Evolutionary conservation across 768 basidiomycete genomes (phyloP), one percentile per base, ranked within the genome.

Genomic region (Mycena leptocephala): DNA sequence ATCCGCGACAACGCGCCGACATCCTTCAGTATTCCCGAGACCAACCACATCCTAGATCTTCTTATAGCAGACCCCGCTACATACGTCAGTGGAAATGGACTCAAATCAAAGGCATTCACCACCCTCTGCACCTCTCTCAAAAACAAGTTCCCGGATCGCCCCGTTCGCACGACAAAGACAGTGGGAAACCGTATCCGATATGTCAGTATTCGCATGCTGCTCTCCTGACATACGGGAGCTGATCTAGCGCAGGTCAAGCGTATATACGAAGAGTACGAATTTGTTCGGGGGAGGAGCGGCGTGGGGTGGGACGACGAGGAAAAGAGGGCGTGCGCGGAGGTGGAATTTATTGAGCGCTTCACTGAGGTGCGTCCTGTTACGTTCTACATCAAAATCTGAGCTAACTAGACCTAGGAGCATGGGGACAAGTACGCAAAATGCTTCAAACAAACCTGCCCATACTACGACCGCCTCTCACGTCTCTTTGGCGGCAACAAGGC

Each of bases 401-500:
- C 35, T 37, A 37, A 37, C 35, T 6, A 37, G 13, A 13, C 53
- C 53, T 13, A 55, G 53, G 53, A 28, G 14, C 26, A 55, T 30
- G 53, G 53, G 1, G 13, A 11, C 5, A 55, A 30, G 13, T 55
- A 28, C 5, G 26, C 8, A 11, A 55, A 55, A 9, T 48, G 64
- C 43, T 43, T 58, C 56, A 30, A 59, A 5, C 55, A 39, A 26
- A 26, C 68, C 5, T 68, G 67, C 18, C 67, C 67, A 39, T 68
- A 26, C 53, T 68, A 68, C 37, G 24, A 37, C 22, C 51, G 68
- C 26, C 41, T 69, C 8, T 24, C 68, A 13, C 32, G 22, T 4
- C 39, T 69, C 5, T 69, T 69, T n/a, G 68, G 68, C 26, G 68
- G 68, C 26, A 69, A 69, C 55, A 56, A 39, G 35, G 68, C 68